A percentile compares a stretch with the other conserved stretches of the same genome.
Conservation (phyloP, 805 yeast species). For the Spencermartinsiella europaea region DNA sequence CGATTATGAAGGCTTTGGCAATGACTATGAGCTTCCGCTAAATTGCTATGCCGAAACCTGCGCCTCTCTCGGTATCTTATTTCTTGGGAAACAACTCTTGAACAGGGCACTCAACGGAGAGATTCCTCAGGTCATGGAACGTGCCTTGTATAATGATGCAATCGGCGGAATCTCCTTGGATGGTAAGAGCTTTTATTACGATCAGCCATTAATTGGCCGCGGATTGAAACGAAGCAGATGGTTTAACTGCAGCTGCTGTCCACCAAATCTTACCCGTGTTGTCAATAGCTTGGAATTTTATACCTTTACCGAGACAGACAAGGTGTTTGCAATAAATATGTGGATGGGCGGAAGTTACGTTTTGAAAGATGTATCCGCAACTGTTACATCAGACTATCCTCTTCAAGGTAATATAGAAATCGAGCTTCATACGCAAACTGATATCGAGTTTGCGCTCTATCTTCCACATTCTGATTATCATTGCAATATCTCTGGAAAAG, state of each 20-base stretch:
- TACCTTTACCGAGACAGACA: not conserved
- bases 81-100: slow-evolving; percentile 22
- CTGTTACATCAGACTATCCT: not conserved
- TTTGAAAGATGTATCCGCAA: not conserved
- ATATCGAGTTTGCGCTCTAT: not conserved
- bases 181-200: slow-evolving; percentile 25
- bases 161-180: slow-evolving; percentile 26
- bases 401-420: no score
- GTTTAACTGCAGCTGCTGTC: slow-evolving; percentile 27
- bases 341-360: not conserved
- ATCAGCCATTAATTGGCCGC: slow-evolving; percentile 23
- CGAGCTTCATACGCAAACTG: not conserved
- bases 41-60: slow-evolving; percentile 29
- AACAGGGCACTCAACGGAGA: slow-evolving; percentile 14
- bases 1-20: slow-evolving; percentile 29
- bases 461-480: not conserved
- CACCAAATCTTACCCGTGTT: slow-evolving; percentile 28
- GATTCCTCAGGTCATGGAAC: slow-evolving; percentile 23
- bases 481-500: not conserved
- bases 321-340: not conserved
- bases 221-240: slow-evolving; percentile 21
- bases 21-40: slow-evolving; percentile 23
- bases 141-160: slow-evolving; percentile 25
- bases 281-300: slow-evolving; percentile 21
- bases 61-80: slow-evolving; percentile 26